A percentile compares a stretch with the other conserved stretches of the same genome.
These are phyloP conservation scores for Boletus pseudopeckii DNA, from an alignment of 768 basidiomycete genomes.

Conservation along the genomic window DNA sequence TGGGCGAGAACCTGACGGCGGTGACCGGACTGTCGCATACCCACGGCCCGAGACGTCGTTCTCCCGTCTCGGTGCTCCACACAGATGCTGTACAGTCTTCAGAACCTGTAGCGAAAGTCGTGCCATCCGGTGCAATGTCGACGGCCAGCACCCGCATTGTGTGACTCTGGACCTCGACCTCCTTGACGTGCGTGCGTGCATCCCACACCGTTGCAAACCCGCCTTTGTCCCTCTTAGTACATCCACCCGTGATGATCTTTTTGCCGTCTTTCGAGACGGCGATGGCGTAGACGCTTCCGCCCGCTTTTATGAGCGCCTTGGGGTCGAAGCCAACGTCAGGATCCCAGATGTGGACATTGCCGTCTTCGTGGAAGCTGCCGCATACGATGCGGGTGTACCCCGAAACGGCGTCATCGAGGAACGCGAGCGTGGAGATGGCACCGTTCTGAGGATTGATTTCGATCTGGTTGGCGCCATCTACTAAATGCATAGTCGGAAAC, in stretches of 20 bases:
- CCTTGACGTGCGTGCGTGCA: not conserved
- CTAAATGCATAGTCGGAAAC: not conserved
- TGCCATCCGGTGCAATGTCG: not conserved
- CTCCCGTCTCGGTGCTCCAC: not conserved
- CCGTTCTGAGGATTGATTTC: not conserved
- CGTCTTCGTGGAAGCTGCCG: not conserved
- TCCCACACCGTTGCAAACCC: not conserved
- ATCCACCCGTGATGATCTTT: not conserved
- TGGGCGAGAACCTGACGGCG: not conserved
- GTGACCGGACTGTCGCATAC: not conserved
- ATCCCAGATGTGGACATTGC: not conserved
- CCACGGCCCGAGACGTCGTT: not conserved
- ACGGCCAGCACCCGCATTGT: not conserved
- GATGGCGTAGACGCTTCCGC: not conserved
- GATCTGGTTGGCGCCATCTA: not conserved
- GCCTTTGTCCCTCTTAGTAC: accelerated
- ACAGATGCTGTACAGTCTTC: not conserved
- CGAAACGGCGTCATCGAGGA: not conserved
- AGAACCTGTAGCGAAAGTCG: not conserved
- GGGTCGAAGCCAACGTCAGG: not conserved
- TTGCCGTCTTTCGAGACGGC: not conserved
- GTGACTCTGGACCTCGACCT: not conserved
- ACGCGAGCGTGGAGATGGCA: not conserved
- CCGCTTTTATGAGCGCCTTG: not conserved
- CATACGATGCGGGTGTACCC: not conserved